A percentile compares a stretch with the other conserved stretches of the same genome.
Conservation (phyloP, 257 asterid genomes). For the Plantago major region DNA sequence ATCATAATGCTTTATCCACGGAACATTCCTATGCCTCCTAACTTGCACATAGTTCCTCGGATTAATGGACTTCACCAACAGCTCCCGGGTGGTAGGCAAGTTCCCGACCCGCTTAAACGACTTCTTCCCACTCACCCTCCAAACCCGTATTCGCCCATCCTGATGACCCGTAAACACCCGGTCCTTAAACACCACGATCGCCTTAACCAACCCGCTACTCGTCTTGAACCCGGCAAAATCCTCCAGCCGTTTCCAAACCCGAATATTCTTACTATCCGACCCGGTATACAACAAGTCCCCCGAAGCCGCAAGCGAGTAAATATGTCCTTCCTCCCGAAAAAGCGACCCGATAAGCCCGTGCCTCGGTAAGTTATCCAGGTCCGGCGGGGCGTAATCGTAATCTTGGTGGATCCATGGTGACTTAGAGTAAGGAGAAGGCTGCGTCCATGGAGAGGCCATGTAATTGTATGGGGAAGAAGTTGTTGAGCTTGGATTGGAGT, state of each 20-base stretch:
- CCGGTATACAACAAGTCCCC: constrained; percentile 52
- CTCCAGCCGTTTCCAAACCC: constrained; percentile 54
- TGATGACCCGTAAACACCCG: constrained; percentile 70
- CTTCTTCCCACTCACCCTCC: constrained; percentile 44
- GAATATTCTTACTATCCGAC: constrained; percentile 50
- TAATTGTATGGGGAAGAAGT: constrained; percentile 45
- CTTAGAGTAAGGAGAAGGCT: constrained; percentile 57
- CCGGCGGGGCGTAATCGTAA: constrained; percentile 14
- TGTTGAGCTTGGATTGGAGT: constrained; percentile 37
- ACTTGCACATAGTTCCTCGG: constrained; percentile 69
- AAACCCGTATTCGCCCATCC: constrained; percentile 46
- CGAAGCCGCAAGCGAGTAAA: constrained; percentile 52
- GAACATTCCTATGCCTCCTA: constrained; percentile 47
- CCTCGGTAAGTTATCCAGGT: constrained; percentile 8
- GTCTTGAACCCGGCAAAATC: constrained; percentile 61
- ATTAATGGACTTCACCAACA: constrained; percentile 49
- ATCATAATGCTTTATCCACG: constrained; percentile 82
- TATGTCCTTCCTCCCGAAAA: constrained; percentile 53
- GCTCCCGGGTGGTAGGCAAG: constrained; percentile 67
- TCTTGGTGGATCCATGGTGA: constrained; percentile 80
- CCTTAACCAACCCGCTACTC: constrained; percentile 36
- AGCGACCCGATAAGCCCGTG: constrained; percentile 46
- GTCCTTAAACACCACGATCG: constrained; percentile 18
- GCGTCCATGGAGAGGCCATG: constrained; percentile 71
- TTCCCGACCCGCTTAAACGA: constrained; percentile 55